These are phyloP conservation scores for Entamoeba moshkovskii DNA, from an alignment of 208 protist genomes.

Conservation along the genomic window DNA sequence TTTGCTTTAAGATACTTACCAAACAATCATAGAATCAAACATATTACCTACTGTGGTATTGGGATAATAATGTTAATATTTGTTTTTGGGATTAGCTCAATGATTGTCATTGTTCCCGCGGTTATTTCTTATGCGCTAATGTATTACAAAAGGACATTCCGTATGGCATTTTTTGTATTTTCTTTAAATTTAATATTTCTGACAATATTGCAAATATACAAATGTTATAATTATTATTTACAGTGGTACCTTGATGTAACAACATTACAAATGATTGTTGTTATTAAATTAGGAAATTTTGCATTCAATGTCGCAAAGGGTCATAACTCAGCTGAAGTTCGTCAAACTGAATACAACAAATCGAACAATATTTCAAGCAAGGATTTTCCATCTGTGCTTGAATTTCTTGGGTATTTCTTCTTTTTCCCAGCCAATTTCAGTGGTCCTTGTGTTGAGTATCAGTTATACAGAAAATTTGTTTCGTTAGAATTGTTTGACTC, in stretches of 20 bases:
- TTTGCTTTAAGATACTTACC: not conserved
- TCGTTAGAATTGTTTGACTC: not conserved
- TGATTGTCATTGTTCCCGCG: not conserved
- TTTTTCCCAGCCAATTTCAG: not conserved
- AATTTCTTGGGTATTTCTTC: not conserved
- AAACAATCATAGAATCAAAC: not conserved
- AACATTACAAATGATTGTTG: not conserved
- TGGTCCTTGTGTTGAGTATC: not conserved
- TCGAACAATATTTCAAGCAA: not conserved
- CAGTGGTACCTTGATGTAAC: not conserved
- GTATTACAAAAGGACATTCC: not conserved
- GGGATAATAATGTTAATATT: not conserved
- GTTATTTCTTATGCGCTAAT: not conserved
- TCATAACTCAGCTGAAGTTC: not conserved
- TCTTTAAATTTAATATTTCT: not conserved
- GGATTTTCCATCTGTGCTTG: not conserved
- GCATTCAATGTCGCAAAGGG: not conserved
- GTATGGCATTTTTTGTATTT: not conserved
- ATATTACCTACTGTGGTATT: not conserved
- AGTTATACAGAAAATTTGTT: not conserved
- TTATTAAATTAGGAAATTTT: not conserved
- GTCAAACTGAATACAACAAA: not conserved
- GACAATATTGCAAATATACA: not conserved
- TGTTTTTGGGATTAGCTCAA: not conserved
- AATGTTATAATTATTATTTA: not conserved